Evolutionary conservation across 179 eudicot genomes (phyloP), one percentile per base, ranked within the genome.

Genomic region (Silene vulgaris): DNA sequence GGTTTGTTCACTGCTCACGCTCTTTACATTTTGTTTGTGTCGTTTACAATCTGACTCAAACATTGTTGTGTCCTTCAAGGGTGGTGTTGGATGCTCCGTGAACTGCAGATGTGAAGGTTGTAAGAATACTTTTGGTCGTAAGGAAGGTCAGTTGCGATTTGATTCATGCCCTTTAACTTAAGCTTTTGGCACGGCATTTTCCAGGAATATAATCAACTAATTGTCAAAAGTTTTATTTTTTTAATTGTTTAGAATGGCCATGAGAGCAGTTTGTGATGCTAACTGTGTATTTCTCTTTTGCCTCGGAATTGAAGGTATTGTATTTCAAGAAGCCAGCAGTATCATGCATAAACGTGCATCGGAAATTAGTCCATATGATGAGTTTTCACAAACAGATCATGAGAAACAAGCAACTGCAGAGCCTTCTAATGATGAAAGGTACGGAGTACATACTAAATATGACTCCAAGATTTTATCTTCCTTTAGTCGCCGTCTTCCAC

Each of bases 71-170:
- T 73, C 48, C 74, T 61, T 63, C 26, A 57, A 88, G 91, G 87
- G 90, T n/a, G 90, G 86, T 61, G 96, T 90, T 78, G 92, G 96
- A 71, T 90, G 96, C 75, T 86, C 90, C 21, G 72, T 77, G 66
- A 80, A 85, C 81, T 90, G 96, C 81, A 85, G 96, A 80, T 90
- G 96, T 61, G 92, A 88, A 79, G 89, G 89, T 78, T 90, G 96
- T 76, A 82, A 86, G 77, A 90, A 90, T 82, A 84, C 84, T 52
- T 84, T 80, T 84, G 96, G 90, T 62, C 82, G 50, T 26, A 89
- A 86, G 83, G 84, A 84, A 71, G 92, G 92, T 89, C 71, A 81
- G 85, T 45, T 54, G 69, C 32, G 4, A 20, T 73, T 64, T n/a
- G 9, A 37, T 21, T 72, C 20, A 5, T 2, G 62, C 14, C 62